A percentile compares a stretch with the other conserved stretches of the same genome.
These are phyloP conservation scores for Penicillium cinerascens DNA, from an alignment of 495 filamentous ascomycete genomes.

Conservation along the genomic window DNA sequence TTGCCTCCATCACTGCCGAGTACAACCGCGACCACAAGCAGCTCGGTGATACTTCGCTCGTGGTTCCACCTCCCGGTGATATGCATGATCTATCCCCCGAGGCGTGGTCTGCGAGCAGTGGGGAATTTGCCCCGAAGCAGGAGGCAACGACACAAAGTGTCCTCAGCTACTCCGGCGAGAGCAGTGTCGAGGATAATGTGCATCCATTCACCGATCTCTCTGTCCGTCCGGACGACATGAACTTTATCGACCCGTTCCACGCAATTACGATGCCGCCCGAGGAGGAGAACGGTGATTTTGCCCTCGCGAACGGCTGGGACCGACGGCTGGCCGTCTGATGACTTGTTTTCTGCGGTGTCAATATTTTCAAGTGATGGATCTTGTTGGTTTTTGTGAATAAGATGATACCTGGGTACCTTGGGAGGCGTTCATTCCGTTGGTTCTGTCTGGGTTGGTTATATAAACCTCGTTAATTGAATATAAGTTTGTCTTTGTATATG, in stretches of 20 bases:
- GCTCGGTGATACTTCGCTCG: slow-evolving; percentile 12
- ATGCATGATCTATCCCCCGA: slow-evolving; percentile 38
- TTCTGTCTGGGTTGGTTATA: not conserved
- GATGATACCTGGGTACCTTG: slow-evolving; percentile 10
- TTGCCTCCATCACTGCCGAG: slow-evolving; percentile 41
- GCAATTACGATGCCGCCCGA: slow-evolving; percentile 45
- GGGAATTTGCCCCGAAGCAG: slow-evolving; percentile 32
- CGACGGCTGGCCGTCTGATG: slow-evolving; percentile 38
- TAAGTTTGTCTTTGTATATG: not conserved
- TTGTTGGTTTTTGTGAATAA: slow-evolving; percentile 5
- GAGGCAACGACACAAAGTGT: slow-evolving; percentile 60
- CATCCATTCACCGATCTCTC: slow-evolving; percentile 18
- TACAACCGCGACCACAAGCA: slow-evolving; percentile 26
- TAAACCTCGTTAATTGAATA: not conserved
- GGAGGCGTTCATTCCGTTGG: slow-evolving; percentile 3
- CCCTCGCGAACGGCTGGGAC: slow-evolving; percentile 34
- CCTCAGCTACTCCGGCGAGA: slow-evolving; percentile 74
- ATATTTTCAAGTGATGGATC: not conserved
- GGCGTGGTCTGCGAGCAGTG: slow-evolving; percentile 42
- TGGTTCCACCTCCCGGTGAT: slow-evolving; percentile 20
- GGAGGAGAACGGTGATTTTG: slow-evolving; percentile 36
- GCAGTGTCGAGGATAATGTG: slow-evolving; percentile 48
- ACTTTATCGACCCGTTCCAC: slow-evolving; percentile 41
- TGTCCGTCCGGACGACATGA: slow-evolving; percentile 28
- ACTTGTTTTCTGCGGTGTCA: not conserved